These are phyloP conservation scores for Dothistroma septosporum DNA, from an alignment of 2,329 filamentous ascomycete species.

Conservation along the genomic window DNA sequence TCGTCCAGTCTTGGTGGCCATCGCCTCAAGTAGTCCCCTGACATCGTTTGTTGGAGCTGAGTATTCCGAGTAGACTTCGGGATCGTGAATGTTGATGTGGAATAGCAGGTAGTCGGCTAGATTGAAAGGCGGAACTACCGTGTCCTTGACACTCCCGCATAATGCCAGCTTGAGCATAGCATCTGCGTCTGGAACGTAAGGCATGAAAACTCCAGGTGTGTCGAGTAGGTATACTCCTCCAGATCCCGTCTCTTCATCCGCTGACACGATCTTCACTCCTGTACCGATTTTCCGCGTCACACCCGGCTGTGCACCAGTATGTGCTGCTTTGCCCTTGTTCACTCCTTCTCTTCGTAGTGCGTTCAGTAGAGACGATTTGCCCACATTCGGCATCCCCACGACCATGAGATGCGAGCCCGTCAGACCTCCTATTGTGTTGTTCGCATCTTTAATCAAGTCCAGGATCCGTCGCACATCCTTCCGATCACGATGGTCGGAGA, in stretches of 20 bases:
- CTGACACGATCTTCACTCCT: constrained; percentile 69
- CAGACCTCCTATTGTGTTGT: constrained; percentile 55
- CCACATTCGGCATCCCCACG: constrained; percentile 96
- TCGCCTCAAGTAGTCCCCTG: constrained; percentile 62
- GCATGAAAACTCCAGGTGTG: constrained; percentile 92
- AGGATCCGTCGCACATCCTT: constrained; percentile 47
- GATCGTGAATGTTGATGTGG: constrained; percentile 67
- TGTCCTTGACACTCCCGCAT: constrained; percentile 85
- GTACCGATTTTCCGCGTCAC: constrained; percentile 81
- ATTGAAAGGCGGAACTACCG: constrained; percentile 70
- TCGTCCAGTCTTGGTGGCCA: constrained; percentile 72
- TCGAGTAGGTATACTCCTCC: constrained; percentile 76
- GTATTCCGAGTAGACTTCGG: constrained; percentile 60
- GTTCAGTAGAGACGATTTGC: constrained; percentile 93
- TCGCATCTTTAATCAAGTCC: constrained; percentile 50
- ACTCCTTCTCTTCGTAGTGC: constrained; percentile 68
- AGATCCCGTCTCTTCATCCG: constrained; percentile 47
- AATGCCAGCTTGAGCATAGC: constrained; percentile 94
- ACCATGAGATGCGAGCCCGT: constrained; percentile 80
- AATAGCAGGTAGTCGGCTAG: constrained; percentile 89
- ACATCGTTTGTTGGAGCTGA: constrained; percentile 78
- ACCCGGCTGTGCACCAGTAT: constrained; percentile 81
- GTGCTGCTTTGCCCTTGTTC: constrained; percentile 65
- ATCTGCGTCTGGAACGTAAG: constrained; percentile 78
- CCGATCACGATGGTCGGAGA: constrained; percentile 47